A percentile compares a stretch with the other conserved stretches of the same genome.
These are phyloP conservation scores for Aspergillus sparsus DNA, from an alignment of 495 filamentous ascomycete species.

Conservation along the genomic window DNA sequence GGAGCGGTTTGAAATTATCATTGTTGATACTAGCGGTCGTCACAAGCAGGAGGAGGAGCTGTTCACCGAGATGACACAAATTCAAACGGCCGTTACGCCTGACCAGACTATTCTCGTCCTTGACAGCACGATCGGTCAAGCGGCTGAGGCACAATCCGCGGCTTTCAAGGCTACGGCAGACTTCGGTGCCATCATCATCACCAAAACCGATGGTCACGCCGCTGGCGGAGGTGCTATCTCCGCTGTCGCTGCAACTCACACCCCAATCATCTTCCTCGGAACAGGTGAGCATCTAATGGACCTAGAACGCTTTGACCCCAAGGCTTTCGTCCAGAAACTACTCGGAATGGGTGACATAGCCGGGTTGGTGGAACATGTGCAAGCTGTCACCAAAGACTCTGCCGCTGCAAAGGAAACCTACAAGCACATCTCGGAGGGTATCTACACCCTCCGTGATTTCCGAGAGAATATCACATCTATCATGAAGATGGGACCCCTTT, in stretches of 20 bases:
- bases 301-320: conserved; percentile 86
- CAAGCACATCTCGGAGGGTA: conserved; percentile 95
- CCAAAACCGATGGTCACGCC: conserved; percentile 96
- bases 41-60: conserved; percentile 93
- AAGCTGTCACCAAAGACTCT: conserved; percentile 87
- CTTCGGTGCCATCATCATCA: conserved; percentile 98
- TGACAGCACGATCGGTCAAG: conserved; percentile 93
- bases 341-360: conserved; percentile 97
- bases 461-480: conserved; percentile 95
- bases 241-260: conserved; percentile 95
- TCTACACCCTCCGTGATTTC: conserved; percentile 93
- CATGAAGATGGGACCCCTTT: conserved; percentile 99
- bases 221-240: conserved; percentile 96
- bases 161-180: conserved; percentile 98
- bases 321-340: conserved; percentile 86
- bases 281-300: conserved; percentile 97
- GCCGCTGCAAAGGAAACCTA: conserved; percentile 87
- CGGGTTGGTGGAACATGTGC: conserved; percentile 94
- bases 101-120: conserved; percentile 99
- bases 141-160: conserved; percentile 88
- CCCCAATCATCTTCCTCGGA: conserved; percentile 96
- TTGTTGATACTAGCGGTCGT: conserved; percentile 93
- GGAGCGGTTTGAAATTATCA: conserved; percentile 97
- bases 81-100: conserved; percentile 85
- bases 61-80: conserved; percentile 98